A percentile compares a stretch with the other conserved stretches of the same genome.
phyloP scores from a whole-genome alignment of 768 basidiomycete genomes.

The Lentinula edodes region DNA sequence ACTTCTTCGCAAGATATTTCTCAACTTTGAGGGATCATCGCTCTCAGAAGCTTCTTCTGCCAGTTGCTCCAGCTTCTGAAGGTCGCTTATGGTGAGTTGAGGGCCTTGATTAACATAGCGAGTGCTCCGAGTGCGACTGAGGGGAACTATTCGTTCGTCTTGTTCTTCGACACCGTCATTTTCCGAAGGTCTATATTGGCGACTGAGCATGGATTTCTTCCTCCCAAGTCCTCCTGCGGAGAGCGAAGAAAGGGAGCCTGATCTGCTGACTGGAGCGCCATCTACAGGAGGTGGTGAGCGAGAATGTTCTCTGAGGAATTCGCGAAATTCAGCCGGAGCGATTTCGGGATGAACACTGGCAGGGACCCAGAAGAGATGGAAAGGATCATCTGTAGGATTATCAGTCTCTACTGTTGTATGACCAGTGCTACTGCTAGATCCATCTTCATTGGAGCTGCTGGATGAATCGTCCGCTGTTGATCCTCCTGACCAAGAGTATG shows the following conservation, averaged over 20 bases:
- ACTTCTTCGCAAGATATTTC: conserved; percentile 77
- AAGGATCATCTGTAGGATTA: conserved; percentile 63
- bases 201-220: conserved; percentile 90
- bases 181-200: conserved; percentile 83
- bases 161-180: conserved; percentile 73
- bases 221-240: conserved; percentile 55
- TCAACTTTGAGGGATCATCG: conserved; percentile 76
- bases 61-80: conserved; percentile 91
- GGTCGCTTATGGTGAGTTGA: conserved; percentile 86
- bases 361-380: conserved; percentile 97
- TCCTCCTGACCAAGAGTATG: conserved; percentile 42
- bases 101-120: conserved; percentile 66
- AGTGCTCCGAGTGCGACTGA: conserved; percentile 64
- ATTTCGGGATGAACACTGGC: conserved; percentile 96
- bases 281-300: conserved; percentile 52
- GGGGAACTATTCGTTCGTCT: conserved; percentile 54
- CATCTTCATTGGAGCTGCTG: conserved; percentile 34
- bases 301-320: conserved; percentile 92
- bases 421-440: conserved; percentile 14
- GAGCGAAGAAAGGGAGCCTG: conserved; percentile 38
- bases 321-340: conserved; percentile 92
- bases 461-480: conserved; percentile 38
- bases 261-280: conserved; percentile 30
- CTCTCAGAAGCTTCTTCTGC: conserved; percentile 85
- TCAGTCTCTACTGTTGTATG: conserved; percentile 20